phyloP scores from a whole-genome alignment of 108 stramenopile genomes.

The Cyclostephanos tholiformis region DNA sequence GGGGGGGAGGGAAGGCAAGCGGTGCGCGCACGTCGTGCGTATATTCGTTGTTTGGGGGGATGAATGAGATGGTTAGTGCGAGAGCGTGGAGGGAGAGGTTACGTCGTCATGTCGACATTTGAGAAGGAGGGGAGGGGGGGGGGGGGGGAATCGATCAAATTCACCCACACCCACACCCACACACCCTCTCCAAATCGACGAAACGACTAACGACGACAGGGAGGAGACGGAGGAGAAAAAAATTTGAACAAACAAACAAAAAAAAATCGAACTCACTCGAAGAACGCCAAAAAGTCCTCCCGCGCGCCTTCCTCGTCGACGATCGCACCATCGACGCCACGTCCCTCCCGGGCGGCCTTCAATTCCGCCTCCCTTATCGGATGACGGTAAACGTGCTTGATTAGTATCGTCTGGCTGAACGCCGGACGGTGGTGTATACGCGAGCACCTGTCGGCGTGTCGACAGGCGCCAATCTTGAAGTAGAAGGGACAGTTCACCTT shows the following conservation, averaged over 20 bases:
- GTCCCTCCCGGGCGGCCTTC: slow-evolving; percentile 43
- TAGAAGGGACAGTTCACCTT: slow-evolving; percentile 99
- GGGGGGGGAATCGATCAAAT: too few species aligned
- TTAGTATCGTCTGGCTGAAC: slow-evolving; percentile 92
- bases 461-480: slow-evolving; percentile 98
- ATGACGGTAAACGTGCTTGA: slow-evolving; percentile 95
- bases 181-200: too few species aligned
- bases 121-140: too few species aligned
- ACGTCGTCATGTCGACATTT: too few species aligned
- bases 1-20: not conserved
- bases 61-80: too few species aligned
- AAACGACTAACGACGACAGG: not conserved
- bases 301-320: slow-evolving; percentile 72
- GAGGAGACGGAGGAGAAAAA: not conserved
- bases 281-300: slow-evolving; percentile 82
- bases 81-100: too few species aligned
- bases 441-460: slow-evolving; percentile 94
- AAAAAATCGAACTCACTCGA: slow-evolving; percentile 37
- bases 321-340: slow-evolving; percentile 43
- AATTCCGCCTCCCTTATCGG: slow-evolving; percentile 76
- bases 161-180: too few species aligned
- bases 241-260: not conserved
- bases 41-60: too few species aligned
- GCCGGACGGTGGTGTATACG: slow-evolving; percentile 96
- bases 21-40: too few species aligned